A percentile compares a stretch with the other conserved stretches of the same genome.
These are phyloP conservation scores for Neoboletus brunneissimus DNA, from an alignment of 768 basidiomycete species.

Conservation along the genomic window DNA sequence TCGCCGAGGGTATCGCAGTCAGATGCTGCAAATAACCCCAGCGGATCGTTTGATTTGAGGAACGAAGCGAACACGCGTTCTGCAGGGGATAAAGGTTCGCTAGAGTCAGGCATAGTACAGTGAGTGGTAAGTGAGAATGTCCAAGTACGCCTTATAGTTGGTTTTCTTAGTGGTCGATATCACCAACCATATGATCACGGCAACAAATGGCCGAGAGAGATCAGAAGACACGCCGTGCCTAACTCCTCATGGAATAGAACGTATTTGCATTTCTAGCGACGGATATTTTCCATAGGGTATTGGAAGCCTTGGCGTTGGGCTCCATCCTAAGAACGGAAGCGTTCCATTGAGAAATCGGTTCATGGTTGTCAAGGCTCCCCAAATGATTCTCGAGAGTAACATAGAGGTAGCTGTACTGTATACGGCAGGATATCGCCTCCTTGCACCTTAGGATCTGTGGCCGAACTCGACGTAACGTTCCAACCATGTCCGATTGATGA, in stretches of 20 bases:
- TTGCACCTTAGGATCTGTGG: background rate
- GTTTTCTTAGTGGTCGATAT: background rate
- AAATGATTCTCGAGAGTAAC: background rate
- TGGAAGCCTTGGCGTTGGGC: background rate
- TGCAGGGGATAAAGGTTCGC: background rate
- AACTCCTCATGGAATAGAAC: constrained; percentile 5
- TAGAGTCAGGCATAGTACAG: constrained; percentile 6
- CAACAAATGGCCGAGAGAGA: background rate
- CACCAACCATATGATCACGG: constrained; percentile 2
- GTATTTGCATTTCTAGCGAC: constrained; percentile 3
- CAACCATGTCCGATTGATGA: constrained; percentile 23
- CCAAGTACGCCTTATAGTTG: background rate
- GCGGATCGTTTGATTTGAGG: constrained; percentile 20
- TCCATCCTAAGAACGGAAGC: background rate
- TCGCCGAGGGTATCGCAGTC: constrained; percentile 21
- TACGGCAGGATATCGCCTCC: background rate
- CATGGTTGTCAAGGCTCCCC: background rate
- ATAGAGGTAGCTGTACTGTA: background rate
- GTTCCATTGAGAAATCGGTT: background rate
- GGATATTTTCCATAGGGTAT: background rate
- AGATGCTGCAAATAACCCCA: constrained; percentile 8
- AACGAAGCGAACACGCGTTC: constrained; percentile 8
- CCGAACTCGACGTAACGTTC: constrained; percentile 28
- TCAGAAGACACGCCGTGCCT: background rate
- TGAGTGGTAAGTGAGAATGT: background rate